These are phyloP conservation scores for Neoarthrinium moseri DNA, from an alignment of 2,329 filamentous ascomycete genomes.

Conservation along the genomic window DNA sequence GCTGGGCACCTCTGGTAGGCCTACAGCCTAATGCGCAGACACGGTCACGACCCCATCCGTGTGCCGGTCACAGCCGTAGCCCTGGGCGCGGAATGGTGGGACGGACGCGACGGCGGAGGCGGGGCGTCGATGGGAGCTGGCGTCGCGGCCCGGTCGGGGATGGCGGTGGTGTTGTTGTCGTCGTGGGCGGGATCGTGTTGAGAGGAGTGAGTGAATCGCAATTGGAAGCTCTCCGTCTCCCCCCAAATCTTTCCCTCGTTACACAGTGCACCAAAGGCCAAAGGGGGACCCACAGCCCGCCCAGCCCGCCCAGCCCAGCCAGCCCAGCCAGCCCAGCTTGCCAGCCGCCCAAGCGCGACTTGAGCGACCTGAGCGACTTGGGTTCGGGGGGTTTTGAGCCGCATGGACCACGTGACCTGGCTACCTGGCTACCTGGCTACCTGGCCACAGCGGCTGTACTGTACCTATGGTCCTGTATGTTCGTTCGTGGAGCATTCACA, in stretches of 20 bases:
- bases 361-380: too few relatives aligned
- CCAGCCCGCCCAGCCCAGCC: too few relatives aligned
- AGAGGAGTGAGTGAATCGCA: slow-evolving; percentile 3
- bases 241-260: slow-evolving; percentile 10
- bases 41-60: slow-evolving; percentile 8
- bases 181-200: not conserved
- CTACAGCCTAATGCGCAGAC: slow-evolving; percentile 4
- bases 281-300: not conserved
- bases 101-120: not conserved
- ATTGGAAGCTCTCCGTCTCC: not conserved
- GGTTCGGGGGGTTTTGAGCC: too few relatives aligned
- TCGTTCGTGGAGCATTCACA: too few relatives aligned
- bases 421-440: too few relatives aligned
- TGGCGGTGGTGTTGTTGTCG: not conserved
- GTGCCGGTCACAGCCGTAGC: not conserved
- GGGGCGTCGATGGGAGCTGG: not conserved
- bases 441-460: too few relatives aligned
- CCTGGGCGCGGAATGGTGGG: not conserved
- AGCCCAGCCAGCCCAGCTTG: too few relatives aligned
- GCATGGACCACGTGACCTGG: too few relatives aligned
- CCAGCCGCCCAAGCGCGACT: too few relatives aligned
- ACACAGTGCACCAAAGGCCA: too few relatives aligned
- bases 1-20: slow-evolving; percentile 1
- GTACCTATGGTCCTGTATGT: too few relatives aligned
- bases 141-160: not conserved